These are phyloP conservation scores for Macrophomina phaseolina DNA, from an alignment of 2,329 filamentous ascomycete species.

Conservation along the genomic window DNA sequence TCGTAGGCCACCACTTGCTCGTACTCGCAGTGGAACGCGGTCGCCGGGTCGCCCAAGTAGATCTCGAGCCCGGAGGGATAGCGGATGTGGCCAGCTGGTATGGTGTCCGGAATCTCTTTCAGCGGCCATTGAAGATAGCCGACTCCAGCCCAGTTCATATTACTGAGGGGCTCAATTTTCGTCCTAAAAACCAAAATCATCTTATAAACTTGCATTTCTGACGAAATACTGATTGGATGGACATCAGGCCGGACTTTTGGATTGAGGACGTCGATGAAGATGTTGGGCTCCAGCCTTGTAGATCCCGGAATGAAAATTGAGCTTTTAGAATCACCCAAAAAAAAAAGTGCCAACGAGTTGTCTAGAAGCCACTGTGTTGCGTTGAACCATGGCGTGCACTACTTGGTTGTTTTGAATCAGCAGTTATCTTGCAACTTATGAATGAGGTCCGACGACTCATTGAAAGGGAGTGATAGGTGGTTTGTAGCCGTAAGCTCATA, in stretches of 20 bases:
- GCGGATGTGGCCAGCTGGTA: not conserved
- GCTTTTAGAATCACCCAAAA: too few relatives aligned
- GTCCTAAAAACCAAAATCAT: not conserved
- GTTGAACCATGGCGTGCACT: not conserved
- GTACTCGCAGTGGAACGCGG: not conserved
- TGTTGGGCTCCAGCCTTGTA: not conserved
- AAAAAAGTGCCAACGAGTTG: too few relatives aligned
- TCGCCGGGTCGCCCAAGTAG: slow-evolving; percentile 9
- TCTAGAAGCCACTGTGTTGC: too few relatives aligned
- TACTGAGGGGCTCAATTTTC: not conserved
- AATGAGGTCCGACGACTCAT: not conserved
- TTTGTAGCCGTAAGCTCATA: not conserved
- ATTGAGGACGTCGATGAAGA: not conserved
- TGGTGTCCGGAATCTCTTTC: not conserved
- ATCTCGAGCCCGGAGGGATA: not conserved
- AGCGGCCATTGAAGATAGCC: not conserved
- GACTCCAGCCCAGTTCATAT: not conserved
- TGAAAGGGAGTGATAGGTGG: not conserved
- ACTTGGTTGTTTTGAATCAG: not conserved
- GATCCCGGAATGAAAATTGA: too few relatives aligned
- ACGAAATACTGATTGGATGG: not conserved
- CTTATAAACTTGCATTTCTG: not conserved
- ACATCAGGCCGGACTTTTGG: not conserved
- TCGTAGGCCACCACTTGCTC: not conserved
- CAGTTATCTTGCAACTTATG: not conserved